Base-by-base conservation (phyloP, 148 eudicot species). In the Salicornia ramosissima region DNA sequence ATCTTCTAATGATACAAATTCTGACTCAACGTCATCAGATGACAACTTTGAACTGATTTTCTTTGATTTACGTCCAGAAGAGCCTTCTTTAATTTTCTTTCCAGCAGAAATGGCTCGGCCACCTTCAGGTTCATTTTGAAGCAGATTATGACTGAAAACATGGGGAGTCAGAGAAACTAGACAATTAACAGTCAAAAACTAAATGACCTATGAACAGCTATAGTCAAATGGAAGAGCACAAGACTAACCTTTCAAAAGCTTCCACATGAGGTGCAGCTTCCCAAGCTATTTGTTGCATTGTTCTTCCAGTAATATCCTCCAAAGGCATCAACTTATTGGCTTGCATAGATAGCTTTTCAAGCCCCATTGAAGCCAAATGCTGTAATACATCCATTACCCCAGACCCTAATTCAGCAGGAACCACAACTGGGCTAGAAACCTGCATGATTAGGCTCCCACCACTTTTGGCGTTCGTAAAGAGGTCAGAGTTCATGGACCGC, bases 1-100 rank as follows among this genome's bases (percentile, higher is more conserved):
- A 75, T 94, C 96, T 82, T 94, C 98, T 64, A 93, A 72, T 42
- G 87, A 84, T 39, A 88, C 92, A 77, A 78, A 90, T 64, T 93
- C 98, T 43, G 96, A 79, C 70, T 66, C 85, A 52, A 50, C 70
- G 30, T 77, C 83, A 72, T 71, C 74, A 6, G 60, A 63, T 49
- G 26, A 40, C 52, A 63, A 42, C 78, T 78, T 76, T 25, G 86
- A 77, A 53, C 74, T 82, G 28, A 61, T 57, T 76, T 80, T 83
- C 53, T 69, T 78, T 43, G 81, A 71, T 58, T 78, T 78, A 18
- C 52, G 64, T 45, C 77, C 69, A 67, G 83, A 77, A 10, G 82
- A 76, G 61, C 63, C 80, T 68, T 80, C 78, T 67, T 76, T 75
- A 25, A 2, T 74, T 66, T 79, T 80, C 54, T 70, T 71, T 49